These are phyloP conservation scores for Alisma plantagoaquatica DNA, from an alignment of 106 monocot genomes.

Conservation along the genomic window DNA sequence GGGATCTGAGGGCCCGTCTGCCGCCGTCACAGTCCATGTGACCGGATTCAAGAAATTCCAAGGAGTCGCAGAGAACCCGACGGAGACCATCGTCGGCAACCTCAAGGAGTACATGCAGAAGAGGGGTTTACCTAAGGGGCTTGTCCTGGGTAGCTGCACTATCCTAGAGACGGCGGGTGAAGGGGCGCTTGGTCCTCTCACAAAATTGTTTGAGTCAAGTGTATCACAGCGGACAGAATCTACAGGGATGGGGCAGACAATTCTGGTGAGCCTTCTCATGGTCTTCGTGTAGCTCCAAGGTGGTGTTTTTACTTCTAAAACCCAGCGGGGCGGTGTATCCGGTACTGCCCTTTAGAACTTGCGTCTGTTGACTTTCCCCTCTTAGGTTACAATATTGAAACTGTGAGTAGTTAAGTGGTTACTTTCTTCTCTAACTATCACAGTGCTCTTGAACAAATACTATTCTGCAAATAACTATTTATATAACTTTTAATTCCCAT, in stretches of 20 bases:
- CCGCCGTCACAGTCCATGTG: conserved; percentile 13
- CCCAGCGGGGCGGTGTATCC: too few species aligned
- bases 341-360: too few species aligned
- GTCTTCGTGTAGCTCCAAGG: neutral
- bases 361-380: neutral
- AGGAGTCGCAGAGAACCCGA: conserved; percentile 19
- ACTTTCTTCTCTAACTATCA: too few species aligned
- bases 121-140: conserved; percentile 2
- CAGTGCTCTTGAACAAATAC: too few species aligned
- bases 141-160: conserved; percentile 4
- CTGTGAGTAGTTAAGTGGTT: neutral
- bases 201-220: neutral
- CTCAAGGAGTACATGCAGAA: conserved; percentile 13
- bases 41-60: conserved; percentile 23
- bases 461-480: too few species aligned
- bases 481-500: too few species aligned
- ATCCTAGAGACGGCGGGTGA: neutral
- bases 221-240: too few species aligned
- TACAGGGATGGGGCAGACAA: too few species aligned
- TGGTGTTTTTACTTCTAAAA: too few species aligned
- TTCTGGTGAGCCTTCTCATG: neutral
- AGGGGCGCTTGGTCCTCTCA: neutral
- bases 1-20: conserved; percentile 25
- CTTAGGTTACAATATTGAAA: neutral
- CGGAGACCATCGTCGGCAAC: conserved; percentile 15